Base-by-base conservation (phyloP, 2,329 filamentous ascomycete species). In the Myriangium duriaei region DNA sequence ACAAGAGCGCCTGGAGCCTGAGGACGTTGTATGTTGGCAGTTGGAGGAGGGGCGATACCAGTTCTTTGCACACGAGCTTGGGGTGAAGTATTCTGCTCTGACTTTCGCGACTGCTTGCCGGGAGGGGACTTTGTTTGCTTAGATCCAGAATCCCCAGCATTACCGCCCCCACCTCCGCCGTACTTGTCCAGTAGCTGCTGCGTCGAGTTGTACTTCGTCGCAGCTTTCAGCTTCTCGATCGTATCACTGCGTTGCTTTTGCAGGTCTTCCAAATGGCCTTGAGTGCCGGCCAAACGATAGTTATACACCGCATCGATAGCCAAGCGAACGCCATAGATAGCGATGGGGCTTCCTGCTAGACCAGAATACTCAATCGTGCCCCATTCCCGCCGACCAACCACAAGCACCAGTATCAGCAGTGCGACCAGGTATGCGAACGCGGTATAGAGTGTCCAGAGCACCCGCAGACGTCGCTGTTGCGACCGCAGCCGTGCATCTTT, bases 141-240 rank as follows among this genome's bases (percentile, higher is more conserved):
- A 13, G 15, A 31, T 24, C 21, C 19, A 26, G 14, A 12, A 14
- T 28, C 19, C 16, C n/a, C 5, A n/a, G n/a, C n/a, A n/a, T n/a
- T n/a, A n/a, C n/a, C n/a, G n/a, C n/a, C n/a, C 14, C 78, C 74
- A 13, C 68, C 65, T 7, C 76, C 81, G 24, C 86, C 87, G 57
- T 98, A 98, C 52, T 96, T 98, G 52, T 96, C 84, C 9, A 98
- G 72, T 42, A 98, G 63, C 55, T 95, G 77, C 52, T 92, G 76
- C 1, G 91, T 98, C 19, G 87, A 91, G 60, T 96, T 84, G 63
- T 95, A 98, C 58, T 83, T 94, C 21, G 91, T 98, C 16, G 87
- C 87, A 42, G 81, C 78, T 62, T 98, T 98, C 45, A 98, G 74
- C 61, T 87, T 87, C 56, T 93, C 81, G 47, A 98, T 96, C 2